Base-by-base conservation (phyloP, 208 protist species). In the Blechomonas ayalai region DNA sequence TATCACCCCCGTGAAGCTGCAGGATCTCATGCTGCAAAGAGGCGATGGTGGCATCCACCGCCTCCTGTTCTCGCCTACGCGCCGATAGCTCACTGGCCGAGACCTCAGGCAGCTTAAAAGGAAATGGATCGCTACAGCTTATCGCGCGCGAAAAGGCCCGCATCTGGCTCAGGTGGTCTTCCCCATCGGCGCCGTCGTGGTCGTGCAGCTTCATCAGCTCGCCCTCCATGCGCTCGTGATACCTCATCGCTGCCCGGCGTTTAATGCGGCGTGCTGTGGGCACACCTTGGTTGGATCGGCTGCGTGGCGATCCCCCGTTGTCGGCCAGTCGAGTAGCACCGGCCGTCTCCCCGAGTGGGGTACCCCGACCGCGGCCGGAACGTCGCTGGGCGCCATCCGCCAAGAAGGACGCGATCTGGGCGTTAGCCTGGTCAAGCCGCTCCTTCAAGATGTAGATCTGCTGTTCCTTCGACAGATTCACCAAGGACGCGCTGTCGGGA, bases 361-460 rank as follows among this genome's bases (percentile, higher is more conserved):
- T n/a, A n/a, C n/a, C n/a, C 20, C 22, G 9, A 15, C 13, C 5
- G 20, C 28, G 9, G 22, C 12, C 10, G 38, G 7, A 9, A 22
- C 52, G 32, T 31, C 39, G 38, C 29, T 49, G 0, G 28, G 36
- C 12, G 26, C 36, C 41, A 6, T 36, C 44, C 10, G 48, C 46
- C 40, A 73, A 47, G 5, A 80, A 40, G 9, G 50, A 42, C 1
- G 32, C 33, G 10, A 85, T 77, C 9, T 63, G 62, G 13, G 80
- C 75, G 45, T 81, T 82, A 2, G 72, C 75, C 29, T 53, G 42
- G n/a, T 79, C 53, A 5, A 92, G 59, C 6, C 82, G 78, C 58
- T 83, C 67, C 66, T 88, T 85, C 19, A 92, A 55, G 9, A 83
- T 67, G 52, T 71, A 79, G 16, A 92, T 83, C 42, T 92, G 82